These are phyloP conservation scores for Oryza glaberrima DNA, from an alignment of 176 grass and related monocot species.

Conservation along the genomic window DNA sequence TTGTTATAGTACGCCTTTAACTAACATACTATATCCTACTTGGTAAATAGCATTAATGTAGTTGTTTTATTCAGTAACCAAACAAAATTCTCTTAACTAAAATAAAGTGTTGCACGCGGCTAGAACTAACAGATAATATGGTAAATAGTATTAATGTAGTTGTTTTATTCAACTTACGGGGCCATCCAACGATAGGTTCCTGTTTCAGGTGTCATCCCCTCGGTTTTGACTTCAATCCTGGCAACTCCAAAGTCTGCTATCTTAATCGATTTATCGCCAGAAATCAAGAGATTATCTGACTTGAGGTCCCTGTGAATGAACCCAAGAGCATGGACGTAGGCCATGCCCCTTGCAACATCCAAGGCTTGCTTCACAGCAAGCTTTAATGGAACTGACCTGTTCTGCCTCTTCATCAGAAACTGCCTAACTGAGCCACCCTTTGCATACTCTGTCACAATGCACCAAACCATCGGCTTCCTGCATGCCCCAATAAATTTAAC, in stretches of 20 bases:
- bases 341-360: constrained; percentile 63
- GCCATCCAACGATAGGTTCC: constrained; percentile 78
- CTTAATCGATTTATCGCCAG: constrained; percentile 57
- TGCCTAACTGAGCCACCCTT: constrained; percentile 68
- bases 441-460: constrained; percentile 65
- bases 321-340: constrained; percentile 60
- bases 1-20: background rate
- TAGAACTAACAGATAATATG: background rate
- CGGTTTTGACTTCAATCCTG: constrained; percentile 59
- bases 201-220: constrained; percentile 71
- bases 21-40: background rate
- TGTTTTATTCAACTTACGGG: constrained; percentile 50
- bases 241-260: constrained; percentile 69
- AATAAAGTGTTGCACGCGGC: background rate
- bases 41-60: background rate
- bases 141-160: background rate
- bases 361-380: constrained; percentile 58
- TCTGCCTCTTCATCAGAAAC: constrained; percentile 60
- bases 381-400: constrained; percentile 57
- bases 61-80: background rate
- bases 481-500: constrained; percentile 65
- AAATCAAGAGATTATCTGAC: constrained; percentile 61
- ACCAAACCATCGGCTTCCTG: constrained; percentile 66
- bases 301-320: constrained; percentile 69
- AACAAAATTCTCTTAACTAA: background rate